These are phyloP conservation scores for Leccinum angustisporum DNA, from an alignment of 1,284 basidiomycete genomes.

Conservation along the genomic window DNA sequence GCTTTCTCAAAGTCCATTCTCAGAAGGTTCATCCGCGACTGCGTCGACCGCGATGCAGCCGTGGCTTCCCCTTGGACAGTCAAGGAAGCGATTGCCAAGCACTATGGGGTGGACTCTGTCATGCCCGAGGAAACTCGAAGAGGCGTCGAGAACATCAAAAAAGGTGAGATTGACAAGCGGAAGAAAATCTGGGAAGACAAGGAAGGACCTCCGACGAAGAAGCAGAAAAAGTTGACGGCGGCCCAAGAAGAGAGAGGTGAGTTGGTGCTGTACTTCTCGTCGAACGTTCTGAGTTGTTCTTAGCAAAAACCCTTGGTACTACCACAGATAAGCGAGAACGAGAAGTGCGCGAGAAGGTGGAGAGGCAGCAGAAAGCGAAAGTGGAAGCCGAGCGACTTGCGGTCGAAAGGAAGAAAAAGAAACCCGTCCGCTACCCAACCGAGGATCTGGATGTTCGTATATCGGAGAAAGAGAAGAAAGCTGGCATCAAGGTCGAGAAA, in stretches of 20 bases:
- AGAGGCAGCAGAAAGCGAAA: slow-evolving; percentile 63
- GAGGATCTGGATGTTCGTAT: slow-evolving; percentile 82
- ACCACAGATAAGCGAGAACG: slow-evolving; percentile 61
- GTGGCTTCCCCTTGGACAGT: slow-evolving; percentile 95
- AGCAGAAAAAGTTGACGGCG: slow-evolving; percentile 73
- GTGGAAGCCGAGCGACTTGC: slow-evolving; percentile 70
- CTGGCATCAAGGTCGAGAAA: slow-evolving; percentile 65
- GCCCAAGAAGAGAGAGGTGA: slow-evolving; percentile 73
- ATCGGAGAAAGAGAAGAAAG: slow-evolving; percentile 75
- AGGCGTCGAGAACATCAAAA: slow-evolving; percentile 78
- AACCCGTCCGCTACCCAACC: slow-evolving; percentile 82
- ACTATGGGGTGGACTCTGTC: slow-evolving; percentile 79
- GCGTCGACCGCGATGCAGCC: slow-evolving; percentile 86
- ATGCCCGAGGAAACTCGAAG: slow-evolving; percentile 85
- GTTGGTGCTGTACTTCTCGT: slow-evolving; percentile 16
- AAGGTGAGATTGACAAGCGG: slow-evolving; percentile 85
- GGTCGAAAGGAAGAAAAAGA: slow-evolving; percentile 84
- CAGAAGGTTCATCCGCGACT: slow-evolving; percentile 93
- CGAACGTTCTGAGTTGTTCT: slow-evolving; percentile 13
- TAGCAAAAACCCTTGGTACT: slow-evolving; percentile 38
- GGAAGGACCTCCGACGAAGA: slow-evolving; percentile 74
- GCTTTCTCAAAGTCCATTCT: slow-evolving; percentile 96
- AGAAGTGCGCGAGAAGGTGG: slow-evolving; percentile 66
- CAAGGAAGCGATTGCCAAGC: slow-evolving; percentile 78
- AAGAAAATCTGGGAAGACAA: slow-evolving; percentile 87